Evolutionary conservation across 2,329 filamentous ascomycete genomes (phyloP), one percentile per base, ranked within the genome.

Genomic region (Fusarium pseudoanthophilum): DNA sequence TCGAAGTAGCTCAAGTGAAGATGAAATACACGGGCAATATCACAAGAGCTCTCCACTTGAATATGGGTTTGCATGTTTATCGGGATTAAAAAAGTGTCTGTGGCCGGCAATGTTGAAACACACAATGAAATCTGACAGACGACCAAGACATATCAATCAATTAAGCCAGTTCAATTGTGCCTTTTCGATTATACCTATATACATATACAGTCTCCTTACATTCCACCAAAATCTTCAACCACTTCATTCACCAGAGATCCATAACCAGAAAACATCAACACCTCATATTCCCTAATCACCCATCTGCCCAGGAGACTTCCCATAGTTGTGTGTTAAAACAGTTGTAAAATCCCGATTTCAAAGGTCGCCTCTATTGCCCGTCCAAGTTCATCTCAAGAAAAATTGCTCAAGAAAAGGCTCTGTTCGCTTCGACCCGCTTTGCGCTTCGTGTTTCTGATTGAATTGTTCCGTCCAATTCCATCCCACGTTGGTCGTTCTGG

Each of bases 261-360:
- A 67, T 68, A 60, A 61, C 46, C 51, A 57, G 46, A 68, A 58
- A 74, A 39, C 46, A 69, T 43, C 53, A 63, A 69, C 53, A 57
- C 34, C 37, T 14, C 62, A 20, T 58, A 26, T 52, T 63, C 48
- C 30, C 53, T 49, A 36, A 34, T 20, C 60, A 21, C 30, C 56
- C 30, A 21, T 28, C 45, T 42, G 51, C 21, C 53, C 48, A 32
- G 15, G 28, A 60, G 46, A 62, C 55, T 60, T 42, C 48, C 58
- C 34, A 45, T 51, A n/a, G 11, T 40, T 42, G 40, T 24, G 56
- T 64, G 24, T 20, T 30, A 60, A 48, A 69, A 58, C 36, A 60
- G 28, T 30, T 48, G n/a, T 56, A 36, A 13, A 53, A 36, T 7
- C 32, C 43, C 45, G 30, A 32, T 32, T 46, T 36, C 52, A 53